phyloP scores from a whole-genome alignment of 2,329 filamentous ascomycete genomes.

The Calonectria honghensis region DNA sequence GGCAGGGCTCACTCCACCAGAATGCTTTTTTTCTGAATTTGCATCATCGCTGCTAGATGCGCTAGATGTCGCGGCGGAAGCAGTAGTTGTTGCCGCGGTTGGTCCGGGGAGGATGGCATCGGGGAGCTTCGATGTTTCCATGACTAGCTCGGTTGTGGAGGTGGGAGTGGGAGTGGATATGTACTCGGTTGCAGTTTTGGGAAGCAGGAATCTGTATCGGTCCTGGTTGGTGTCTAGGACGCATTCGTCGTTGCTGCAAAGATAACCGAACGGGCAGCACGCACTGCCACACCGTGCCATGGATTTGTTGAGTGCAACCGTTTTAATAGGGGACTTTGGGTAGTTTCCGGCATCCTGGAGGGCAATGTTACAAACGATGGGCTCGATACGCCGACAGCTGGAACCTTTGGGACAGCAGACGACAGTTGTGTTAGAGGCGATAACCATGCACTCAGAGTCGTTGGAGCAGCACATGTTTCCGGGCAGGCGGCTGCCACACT shows the following conservation, averaged over 20 bases:
- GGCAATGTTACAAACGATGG: slow-evolving; percentile 50
- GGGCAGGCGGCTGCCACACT: slow-evolving; percentile 48
- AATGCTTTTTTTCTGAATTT: slow-evolving; percentile 36
- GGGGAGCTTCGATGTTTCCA: slow-evolving; percentile 49
- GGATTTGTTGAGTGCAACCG: slow-evolving; percentile 45
- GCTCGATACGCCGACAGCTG: slow-evolving; percentile 46
- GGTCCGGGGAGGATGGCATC: slow-evolving; percentile 34
- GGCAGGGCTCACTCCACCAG: slow-evolving; percentile 42
- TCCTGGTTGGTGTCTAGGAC: slow-evolving; percentile 50
- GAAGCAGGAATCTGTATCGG: slow-evolving; percentile 48
- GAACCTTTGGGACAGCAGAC: slow-evolving; percentile 52
- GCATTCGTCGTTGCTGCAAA: slow-evolving; percentile 47
- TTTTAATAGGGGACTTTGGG: slow-evolving; percentile 49
- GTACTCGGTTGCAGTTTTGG: slow-evolving; percentile 38
- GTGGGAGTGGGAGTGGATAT: slow-evolving; percentile 18
- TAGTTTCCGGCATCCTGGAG: slow-evolving; percentile 45
- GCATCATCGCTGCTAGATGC: slow-evolving; percentile 9
- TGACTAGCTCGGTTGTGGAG: slow-evolving; percentile 33
- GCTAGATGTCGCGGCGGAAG: slow-evolving; percentile 37
- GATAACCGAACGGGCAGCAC: slow-evolving; percentile 55
- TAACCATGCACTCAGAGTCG: slow-evolving; percentile 46
- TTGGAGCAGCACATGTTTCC: slow-evolving; percentile 51
- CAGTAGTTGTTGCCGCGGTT: slow-evolving; percentile 34
- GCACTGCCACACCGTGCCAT: slow-evolving; percentile 48
- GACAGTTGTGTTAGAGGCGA: slow-evolving; percentile 54